Evolutionary conservation across 805 yeast species (phyloP), one percentile per base, ranked within the genome.

Genomic region (Barnettozyma botsteinii): DNA sequence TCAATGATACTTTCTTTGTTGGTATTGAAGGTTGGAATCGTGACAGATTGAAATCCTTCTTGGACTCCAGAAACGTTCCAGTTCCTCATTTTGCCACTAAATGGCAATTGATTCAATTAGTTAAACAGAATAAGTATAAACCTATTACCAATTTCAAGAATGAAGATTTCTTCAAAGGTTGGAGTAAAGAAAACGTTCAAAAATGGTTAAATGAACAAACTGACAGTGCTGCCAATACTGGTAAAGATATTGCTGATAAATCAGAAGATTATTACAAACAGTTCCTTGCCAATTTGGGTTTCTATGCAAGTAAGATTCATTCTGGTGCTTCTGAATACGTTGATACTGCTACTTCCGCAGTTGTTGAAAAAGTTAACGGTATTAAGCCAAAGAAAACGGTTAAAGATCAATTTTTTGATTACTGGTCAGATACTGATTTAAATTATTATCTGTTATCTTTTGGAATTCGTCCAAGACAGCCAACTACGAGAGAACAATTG

Each of bases 1-100:
- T 70, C 51, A 68, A 68, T 52, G 71, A 69, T 45, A 67, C 74
- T 2, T 70, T 73, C 47, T 54, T 69, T 34, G 57, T 67, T 31
- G 73, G 70, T 27, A 56, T 72, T 36, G 70, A 71, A 32, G 51
- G 53, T 10, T 73, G 78, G 79, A 59, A 73, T 17, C 67, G 67
- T 48, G 67, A 64, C 15, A 64, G 68, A 40, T 58, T 73, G 42
- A 67, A 57, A 46, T 55, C 61, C 4, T 73, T 69, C 42, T 52
- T 73, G 30, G 60, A 62, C 22, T 54, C 65, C 3, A 65, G 77
- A 44, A 66, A 61, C 24, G 60, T 73, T 23, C 46, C 62, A 12
- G 55, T 64, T 37, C 66, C 73, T 19, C 36, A 53, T 3, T 62
- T 69, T 38, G 57, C 72, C 3, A 66, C 74, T 6, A 65, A 60